Evolutionary conservation across 139 green algal species (phyloP), one percentile per base, ranked within the genome.

Genomic region (Prasinococcaceae sp.): DNA sequence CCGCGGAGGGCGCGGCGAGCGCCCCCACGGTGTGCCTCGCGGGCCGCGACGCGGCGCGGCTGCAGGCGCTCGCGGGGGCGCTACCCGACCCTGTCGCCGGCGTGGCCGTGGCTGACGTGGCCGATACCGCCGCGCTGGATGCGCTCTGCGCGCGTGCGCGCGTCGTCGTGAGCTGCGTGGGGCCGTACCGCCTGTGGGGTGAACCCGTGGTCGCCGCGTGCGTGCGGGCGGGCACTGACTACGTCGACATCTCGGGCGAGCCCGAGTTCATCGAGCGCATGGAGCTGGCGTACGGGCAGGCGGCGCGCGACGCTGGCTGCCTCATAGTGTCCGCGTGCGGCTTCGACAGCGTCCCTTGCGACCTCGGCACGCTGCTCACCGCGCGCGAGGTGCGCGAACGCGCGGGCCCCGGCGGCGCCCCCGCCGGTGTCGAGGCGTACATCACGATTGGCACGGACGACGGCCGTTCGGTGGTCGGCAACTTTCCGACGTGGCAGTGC

Each of bases 191-290:
- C 9, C 48, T 69, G 33, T 63, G 80, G 16, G 82, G 84, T n/a
- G 72, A 60, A 2, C 68, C 68, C 2, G 62, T 96, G 32, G 80
- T 94, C 27, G 70, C 62, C 1, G 77, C 82, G 20, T 79, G 77
- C 27, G 68, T 94, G 36, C 35, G 65, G 16, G 38, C 63, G 9
- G 63, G 68, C 29, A 82, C 74, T 6, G 75, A 94, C 63, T 95
- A 94, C 59, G 70, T 69, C 10, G 88, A 96, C 60, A 83, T 94
- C 42, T 93, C 84, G 36, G 84, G 83, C 75, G 32, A 50, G 50
- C 2, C 22, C 3, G 44, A 58, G 24, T 75, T 75, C 26, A 79
- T 92, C 6, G 40, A 67, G 3, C 9, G 3, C 10, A 63, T 50
- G 29, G 50, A 54, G 28, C 25, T 35, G n/a, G 32, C 53, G 22